Evolutionary conservation across 2,329 filamentous ascomycete genomes (phyloP).

Genomic region (Ascosphaera acerosa): DNA sequence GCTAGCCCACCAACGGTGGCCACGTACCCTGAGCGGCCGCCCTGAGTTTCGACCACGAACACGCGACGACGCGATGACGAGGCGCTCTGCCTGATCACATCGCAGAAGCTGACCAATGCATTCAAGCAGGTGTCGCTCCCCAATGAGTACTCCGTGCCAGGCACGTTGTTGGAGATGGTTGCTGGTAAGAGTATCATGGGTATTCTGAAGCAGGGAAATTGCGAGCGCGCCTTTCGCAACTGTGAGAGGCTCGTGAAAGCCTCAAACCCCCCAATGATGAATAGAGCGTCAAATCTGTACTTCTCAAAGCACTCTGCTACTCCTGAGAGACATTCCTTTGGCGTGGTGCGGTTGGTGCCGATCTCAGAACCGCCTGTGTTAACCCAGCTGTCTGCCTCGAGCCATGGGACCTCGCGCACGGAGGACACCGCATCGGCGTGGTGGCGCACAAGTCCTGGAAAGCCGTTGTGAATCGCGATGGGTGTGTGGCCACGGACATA

Average conservation of each 20-base stretch:
- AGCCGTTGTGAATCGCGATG: conserved; percentile 85
- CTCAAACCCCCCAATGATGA: conserved; percentile 86
- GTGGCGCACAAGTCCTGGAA: conserved; percentile 78
- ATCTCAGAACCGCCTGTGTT: conserved; percentile 95
- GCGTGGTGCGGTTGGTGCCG: conserved; percentile 85
- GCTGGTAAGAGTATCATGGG: conserved; percentile 78
- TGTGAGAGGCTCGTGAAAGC: conserved; percentile 83
- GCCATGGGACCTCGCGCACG: conserved; percentile 69
- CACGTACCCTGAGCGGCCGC: conserved; percentile 79
- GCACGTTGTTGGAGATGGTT: conserved; percentile 98
- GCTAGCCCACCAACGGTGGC: conserved; percentile 72
- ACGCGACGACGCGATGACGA: conserved; percentile 80
- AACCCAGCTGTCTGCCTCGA: conserved; percentile 86
- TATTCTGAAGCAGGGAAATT: conserved; percentile 71
- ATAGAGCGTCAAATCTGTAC: conserved; percentile 75
- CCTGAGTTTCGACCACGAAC: conserved; percentile 95
- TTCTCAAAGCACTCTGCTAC: conserved; percentile 63
- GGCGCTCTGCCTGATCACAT: conserved; percentile 92
- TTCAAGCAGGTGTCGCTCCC: conserved; percentile 94
- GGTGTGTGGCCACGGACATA: conserved; percentile 77
- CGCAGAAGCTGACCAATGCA: conserved; percentile 80
- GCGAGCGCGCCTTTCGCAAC: conserved; percentile 50
- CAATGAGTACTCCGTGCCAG: conserved; percentile 88
- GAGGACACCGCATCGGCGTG: conserved; percentile 66
- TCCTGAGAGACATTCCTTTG: conserved; percentile 59